Evolutionary conservation across 2,329 filamentous ascomycete genomes (phyloP), one percentile per base, ranked within the genome.

Genomic region (Colletotrichum tabaci): DNA sequence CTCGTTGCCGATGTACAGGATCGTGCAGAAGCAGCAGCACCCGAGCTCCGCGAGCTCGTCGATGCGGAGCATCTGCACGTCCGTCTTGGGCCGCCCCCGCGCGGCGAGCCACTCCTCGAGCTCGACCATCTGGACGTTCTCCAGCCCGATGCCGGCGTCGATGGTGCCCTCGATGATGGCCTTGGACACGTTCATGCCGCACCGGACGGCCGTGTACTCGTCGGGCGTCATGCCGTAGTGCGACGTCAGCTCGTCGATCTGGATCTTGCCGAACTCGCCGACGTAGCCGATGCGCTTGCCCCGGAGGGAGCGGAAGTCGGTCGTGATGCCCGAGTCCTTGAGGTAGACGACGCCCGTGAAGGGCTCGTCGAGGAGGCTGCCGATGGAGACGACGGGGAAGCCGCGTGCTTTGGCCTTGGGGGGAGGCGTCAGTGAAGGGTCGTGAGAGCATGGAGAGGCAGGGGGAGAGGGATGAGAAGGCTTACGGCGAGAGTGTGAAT

Each of bases 121-220:
- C 82, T 94, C 93, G 53, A 94, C 93, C 92, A 94, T 94, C 81
- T 95, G 93, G 8, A 94, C 92, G 77, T 95, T 95, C 81, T 94
- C 93, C 6, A 95, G 89, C 21, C 93, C 93, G 77, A 94, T 88
- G 46, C 93, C 93, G 21, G 93, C 93, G 78, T 94, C 91, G 75
- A 94, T 93, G 49, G 87, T 87, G 75, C 92, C 92, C 70, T 88
- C 85, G 80, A 92, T 93, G 81, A 94, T 93, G 76, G 92, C 92
- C 80, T 92, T 92, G 80, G 90, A 91, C 60, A 95, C 91, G 80
- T 95, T 94, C 93, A 94, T 95, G 74, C 93, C 93, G 79, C 92
- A 94, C 69, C 93, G 91, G 9, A 95, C 87, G 46, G 92, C 92
- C 1, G 91, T 93, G 85, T 95, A 94, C 83, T 94, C 92, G 7